Evolutionary conservation across 257 asterid species (phyloP), one percentile per base, ranked within the genome.

Genomic region (Schizonepeta tenuifolia): DNA sequence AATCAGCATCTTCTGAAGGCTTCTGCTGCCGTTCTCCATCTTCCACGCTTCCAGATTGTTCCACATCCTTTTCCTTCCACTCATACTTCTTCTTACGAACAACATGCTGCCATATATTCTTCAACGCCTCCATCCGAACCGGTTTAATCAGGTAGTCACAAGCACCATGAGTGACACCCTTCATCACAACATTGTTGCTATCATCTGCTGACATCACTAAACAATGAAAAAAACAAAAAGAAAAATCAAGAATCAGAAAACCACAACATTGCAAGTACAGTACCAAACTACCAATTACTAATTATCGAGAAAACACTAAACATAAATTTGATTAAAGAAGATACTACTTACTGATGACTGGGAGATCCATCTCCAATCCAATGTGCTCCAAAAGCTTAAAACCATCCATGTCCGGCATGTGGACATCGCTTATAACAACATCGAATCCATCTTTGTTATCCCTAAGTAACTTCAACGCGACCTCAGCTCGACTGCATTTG

Each of bases 141-240:
- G 98, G 98, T 70, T 93, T 93, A 18, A 93, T 93, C 47, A 91
- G 89, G 75, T 93, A 93, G 78, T 93, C 98, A 67, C 93, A 89
- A 0, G 98, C 98, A 6, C 98, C 98, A 18, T 91, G 96, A 21
- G 92, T 89, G 10, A 93, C 89, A 2, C 98, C 98, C 81, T 91
- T 91, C 98, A 93, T 85, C 65, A 93, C 98, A 7, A 93, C 98
- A 17, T 59, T 65, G 67, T 85, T 77, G 78, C 98, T 80, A 54
- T 93, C 98, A 28, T 93, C 98, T 0, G 98, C 98, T 0, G 98
- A 93, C 97, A 93, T 93, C 98, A 93, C 98, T 93, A 60, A 17
- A 11, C 69, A 80, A 82, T 33, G 68, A 49, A 3, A 70, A 69
- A 11, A 68, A 11, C 68, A 54, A 49, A 3, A 70, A 69, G 7